These are phyloP conservation scores for Lentithecium fluviatile DNA, from an alignment of 495 filamentous ascomycete genomes.

Conservation along the genomic window DNA sequence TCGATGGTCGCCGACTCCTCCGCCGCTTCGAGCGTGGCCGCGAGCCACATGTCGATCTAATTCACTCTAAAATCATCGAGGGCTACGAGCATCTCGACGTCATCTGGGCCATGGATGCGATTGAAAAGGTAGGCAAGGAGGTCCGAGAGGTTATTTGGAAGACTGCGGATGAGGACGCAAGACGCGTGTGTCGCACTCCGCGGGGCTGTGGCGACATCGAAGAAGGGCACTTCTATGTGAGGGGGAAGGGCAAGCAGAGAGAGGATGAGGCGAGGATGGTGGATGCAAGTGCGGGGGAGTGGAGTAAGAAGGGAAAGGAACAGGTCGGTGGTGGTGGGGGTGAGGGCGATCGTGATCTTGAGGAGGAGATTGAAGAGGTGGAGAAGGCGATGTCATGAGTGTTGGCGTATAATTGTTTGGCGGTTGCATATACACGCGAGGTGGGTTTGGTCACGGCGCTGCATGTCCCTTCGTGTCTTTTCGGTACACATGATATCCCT, in stretches of 20 bases:
- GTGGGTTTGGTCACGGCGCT: too few relatives aligned
- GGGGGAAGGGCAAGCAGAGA: background rate
- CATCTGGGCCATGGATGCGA: slow-evolving; percentile 88
- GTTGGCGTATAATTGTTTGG: background rate
- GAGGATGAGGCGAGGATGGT: slow-evolving; percentile 17
- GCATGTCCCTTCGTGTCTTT: too few relatives aligned
- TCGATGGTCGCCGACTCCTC: slow-evolving; percentile 76
- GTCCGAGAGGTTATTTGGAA: slow-evolving; percentile 82
- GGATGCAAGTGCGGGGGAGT: slow-evolving; percentile 28
- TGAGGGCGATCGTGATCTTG: slow-evolving; percentile 15
- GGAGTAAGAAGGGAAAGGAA: slow-evolving; percentile 18
- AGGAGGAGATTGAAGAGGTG: background rate
- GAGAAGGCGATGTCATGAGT: background rate
- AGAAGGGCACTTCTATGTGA: slow-evolving; percentile 18
- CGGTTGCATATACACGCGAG: too few relatives aligned
- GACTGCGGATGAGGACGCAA: slow-evolving; percentile 56
- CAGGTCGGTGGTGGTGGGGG: slow-evolving; percentile 28
- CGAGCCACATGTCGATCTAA: slow-evolving; percentile 78
- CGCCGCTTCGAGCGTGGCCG: slow-evolving; percentile 70
- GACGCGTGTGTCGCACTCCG: slow-evolving; percentile 60
- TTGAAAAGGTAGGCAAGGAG: slow-evolving; percentile 81
- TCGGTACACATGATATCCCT: too few relatives aligned
- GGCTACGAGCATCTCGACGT: slow-evolving; percentile 94
- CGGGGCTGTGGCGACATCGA: slow-evolving; percentile 56
- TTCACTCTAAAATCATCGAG: slow-evolving; percentile 79